A percentile compares a stretch with the other conserved stretches of the same genome.
Conservation (phyloP, 2,329 filamentous ascomycete genomes). For the Xylaria sp. region DNA sequence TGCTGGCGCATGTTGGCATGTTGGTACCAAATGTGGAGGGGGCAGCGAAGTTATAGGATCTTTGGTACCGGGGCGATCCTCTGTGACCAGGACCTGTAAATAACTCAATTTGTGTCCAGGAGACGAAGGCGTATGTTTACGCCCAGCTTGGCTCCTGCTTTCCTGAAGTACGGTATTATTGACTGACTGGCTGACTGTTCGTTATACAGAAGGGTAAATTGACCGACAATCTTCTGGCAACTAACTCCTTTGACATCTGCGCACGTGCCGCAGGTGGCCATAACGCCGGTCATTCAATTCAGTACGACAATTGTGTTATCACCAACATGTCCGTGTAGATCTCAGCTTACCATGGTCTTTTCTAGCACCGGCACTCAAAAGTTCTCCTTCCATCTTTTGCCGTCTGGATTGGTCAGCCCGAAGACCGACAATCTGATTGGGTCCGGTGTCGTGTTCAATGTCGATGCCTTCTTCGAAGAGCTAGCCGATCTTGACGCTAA, state of each 20-base stretch:
- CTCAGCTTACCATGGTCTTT: conserved; percentile 19
- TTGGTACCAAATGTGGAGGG: conserved; percentile 7
- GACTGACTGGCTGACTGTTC: conserved; percentile 28
- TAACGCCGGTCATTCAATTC: conserved; percentile 38
- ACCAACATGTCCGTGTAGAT: neutral
- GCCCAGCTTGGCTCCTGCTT: conserved; percentile 10
- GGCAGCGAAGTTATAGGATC: conserved; percentile 3
- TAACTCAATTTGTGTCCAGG: conserved; percentile 31
- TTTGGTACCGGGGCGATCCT: neutral
- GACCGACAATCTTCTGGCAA: conserved; percentile 34
- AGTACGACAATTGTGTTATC: conserved; percentile 28
- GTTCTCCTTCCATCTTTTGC: conserved; percentile 63
- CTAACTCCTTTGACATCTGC: conserved; percentile 34
- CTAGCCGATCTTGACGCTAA: conserved; percentile 69
- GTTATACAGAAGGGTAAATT: conserved; percentile 35
- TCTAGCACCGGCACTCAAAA: conserved; percentile 23
- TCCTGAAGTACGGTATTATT: conserved; percentile 23
- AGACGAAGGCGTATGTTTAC: conserved; percentile 36
- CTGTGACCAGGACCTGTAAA: conserved; percentile 13
- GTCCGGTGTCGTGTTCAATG: conserved; percentile 63
- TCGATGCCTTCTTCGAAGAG: conserved; percentile 73
- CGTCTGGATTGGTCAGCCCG: conserved; percentile 78
- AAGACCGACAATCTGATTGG: conserved; percentile 79
- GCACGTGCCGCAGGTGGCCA: conserved; percentile 36
- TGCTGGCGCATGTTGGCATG: neutral